These are phyloP conservation scores for Acanthamoeba healyi DNA, from an alignment of 208 protist species.

Conservation along the genomic window DNA sequence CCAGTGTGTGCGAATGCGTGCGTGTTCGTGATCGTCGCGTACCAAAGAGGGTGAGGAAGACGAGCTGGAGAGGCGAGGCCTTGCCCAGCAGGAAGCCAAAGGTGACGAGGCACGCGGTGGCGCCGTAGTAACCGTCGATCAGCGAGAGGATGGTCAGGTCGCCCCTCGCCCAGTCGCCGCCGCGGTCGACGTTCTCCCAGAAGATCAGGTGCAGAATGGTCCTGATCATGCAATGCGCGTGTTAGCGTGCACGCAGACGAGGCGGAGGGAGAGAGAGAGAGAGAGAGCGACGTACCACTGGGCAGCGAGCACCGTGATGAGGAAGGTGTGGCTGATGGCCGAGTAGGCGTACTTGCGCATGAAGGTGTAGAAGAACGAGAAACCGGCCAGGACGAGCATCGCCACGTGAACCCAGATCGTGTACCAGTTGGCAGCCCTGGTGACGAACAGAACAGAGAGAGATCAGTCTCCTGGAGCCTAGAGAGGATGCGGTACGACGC, in stretches of 20 bases:
- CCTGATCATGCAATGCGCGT: not conserved
- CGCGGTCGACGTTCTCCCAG: slow-evolving; percentile 47
- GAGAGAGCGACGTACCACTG: slow-evolving; percentile 5
- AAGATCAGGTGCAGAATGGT: slow-evolving; percentile 56
- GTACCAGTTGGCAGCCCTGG: slow-evolving; percentile 50
- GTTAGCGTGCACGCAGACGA: not conserved
- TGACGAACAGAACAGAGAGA: not conserved
- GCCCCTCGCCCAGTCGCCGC: slow-evolving; percentile 15
- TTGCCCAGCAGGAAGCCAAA: slow-evolving; percentile 47
- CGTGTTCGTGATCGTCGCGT: no score
- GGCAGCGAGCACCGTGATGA: slow-evolving; percentile 18
- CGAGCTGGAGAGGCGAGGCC: not conserved
- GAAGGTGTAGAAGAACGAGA: slow-evolving; percentile 73
- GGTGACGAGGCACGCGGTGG: slow-evolving; percentile 14
- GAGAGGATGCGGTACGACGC: no score
- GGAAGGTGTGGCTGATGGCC: slow-evolving; percentile 59
- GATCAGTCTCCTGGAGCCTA: not conserved
- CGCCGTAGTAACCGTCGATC: slow-evolving; percentile 60
- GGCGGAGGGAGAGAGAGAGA: not conserved
- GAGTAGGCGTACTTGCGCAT: slow-evolving; percentile 71
- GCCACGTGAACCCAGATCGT: slow-evolving; percentile 45
- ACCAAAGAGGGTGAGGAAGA: slow-evolving; percentile 53
- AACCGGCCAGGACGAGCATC: slow-evolving; percentile 40
- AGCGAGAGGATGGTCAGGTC: slow-evolving; percentile 21
- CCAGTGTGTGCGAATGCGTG: no score